phyloP scores from a whole-genome alignment of 1,139 yeast species.

The Kodamaea arcana region DNA sequence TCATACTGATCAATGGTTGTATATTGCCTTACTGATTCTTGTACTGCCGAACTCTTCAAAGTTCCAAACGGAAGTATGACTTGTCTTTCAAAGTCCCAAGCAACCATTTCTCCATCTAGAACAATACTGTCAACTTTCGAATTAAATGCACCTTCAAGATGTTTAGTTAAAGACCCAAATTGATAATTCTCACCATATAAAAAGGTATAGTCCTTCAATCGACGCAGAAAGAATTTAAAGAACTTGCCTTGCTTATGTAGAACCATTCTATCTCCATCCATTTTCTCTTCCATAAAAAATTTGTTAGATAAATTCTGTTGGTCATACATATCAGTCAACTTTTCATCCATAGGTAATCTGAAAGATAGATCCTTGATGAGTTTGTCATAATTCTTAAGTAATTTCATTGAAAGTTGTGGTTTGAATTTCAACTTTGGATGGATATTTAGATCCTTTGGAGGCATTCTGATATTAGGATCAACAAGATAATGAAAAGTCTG shows the following conservation, averaged over 20 bases:
- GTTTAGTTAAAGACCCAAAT: conserved; percentile 60
- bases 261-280: conserved; percentile 89
- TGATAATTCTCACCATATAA: conserved; percentile 64
- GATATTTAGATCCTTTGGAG: conserved; percentile 41
- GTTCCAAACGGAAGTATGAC: conserved; percentile 75
- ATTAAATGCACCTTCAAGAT: conserved; percentile 44
- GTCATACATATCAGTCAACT: conserved; percentile 16
- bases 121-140: conserved; percentile 47
- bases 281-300: conserved; percentile 81
- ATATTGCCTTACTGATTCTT: conserved; percentile 43
- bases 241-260: conserved; percentile 49
- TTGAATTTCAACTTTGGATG: conserved; percentile 55
- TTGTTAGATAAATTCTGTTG: conserved; percentile 22
- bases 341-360: conserved; percentile 18
- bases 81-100: conserved; percentile 65
- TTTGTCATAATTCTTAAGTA: conserved; percentile 44
- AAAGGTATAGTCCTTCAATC: conserved; percentile 68
- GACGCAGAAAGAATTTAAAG: conserved; percentile 63
- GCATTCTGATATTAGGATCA: conserved; percentile 45
- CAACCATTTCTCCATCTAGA: conserved; percentile 92
- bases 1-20: conserved; percentile 36
- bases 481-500: conserved; percentile 57
- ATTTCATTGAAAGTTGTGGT: conserved; percentile 66
- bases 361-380: conserved; percentile 42
- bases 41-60: conserved; percentile 65